Evolutionary conservation across 2,329 filamentous ascomycete genomes (phyloP).

Genomic region (Volutella citrinella): DNA sequence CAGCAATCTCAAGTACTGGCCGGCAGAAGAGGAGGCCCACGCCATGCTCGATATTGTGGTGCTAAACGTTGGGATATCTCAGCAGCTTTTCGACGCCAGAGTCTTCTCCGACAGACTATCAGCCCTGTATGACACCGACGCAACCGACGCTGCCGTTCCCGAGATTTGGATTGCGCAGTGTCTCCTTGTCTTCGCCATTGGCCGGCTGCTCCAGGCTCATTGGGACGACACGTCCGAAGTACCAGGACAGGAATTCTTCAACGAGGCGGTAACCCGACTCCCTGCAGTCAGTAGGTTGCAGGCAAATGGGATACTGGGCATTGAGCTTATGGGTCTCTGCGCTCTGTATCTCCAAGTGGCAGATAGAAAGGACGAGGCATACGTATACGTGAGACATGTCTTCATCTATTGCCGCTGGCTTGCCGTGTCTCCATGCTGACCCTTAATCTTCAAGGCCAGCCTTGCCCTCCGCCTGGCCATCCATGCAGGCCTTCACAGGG

Average conservation of each 20-base stretch:
- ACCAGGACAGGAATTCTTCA: constrained; percentile 12
- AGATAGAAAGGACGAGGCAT: constrained; percentile 15
- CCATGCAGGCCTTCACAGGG: constrained; percentile 6
- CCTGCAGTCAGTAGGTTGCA: constrained; percentile 9
- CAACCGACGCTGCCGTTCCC: constrained; percentile 1
- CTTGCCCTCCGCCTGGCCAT: constrained; percentile 11
- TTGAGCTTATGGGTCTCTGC: constrained; percentile 12
- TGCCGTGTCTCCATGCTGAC: background rate
- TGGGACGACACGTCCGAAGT: constrained; percentile 8
- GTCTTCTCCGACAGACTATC: constrained; percentile 12
- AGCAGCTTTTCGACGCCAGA: constrained; percentile 12
- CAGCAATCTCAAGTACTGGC: constrained; percentile 10
- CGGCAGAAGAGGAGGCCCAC: constrained; percentile 14
- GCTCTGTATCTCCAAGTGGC: constrained; percentile 13
- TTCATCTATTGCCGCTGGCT: too few relatives aligned
- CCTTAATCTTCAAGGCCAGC: constrained; percentile 6
- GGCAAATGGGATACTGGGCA: constrained; percentile 8
- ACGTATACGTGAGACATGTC: constrained; percentile 12
- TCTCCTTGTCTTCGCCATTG: constrained; percentile 11
- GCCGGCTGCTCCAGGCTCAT: constrained; percentile 10
- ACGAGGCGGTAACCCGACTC: constrained; percentile 13
- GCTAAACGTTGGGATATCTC: constrained; percentile 15
- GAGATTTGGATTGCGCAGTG: constrained; percentile 13
- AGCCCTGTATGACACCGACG: constrained; percentile 4
- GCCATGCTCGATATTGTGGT: constrained; percentile 11